Conservation (phyloP, 2,329 filamentous ascomycete genomes). For the Clarireedia paspali region DNA sequence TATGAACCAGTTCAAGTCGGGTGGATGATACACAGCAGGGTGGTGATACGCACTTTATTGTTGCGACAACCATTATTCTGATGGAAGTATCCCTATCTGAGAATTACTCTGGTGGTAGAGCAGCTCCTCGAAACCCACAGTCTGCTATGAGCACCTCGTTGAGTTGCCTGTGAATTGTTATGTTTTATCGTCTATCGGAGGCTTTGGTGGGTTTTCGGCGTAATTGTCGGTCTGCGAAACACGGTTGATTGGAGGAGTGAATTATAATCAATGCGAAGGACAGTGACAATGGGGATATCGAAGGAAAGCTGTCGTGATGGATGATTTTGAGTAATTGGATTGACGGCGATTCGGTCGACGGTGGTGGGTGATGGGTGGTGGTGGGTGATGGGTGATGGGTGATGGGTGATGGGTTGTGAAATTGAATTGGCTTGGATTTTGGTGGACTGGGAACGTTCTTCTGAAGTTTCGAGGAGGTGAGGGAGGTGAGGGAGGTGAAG, state of each 20-base stretch:
- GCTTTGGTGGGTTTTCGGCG: no score
- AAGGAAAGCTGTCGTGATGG: neutral
- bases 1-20: slow-evolving; percentile 1
- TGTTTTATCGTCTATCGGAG: neutral
- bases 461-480: no score
- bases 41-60: slow-evolving; percentile 47
- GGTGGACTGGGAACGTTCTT: neutral
- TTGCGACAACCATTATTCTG: slow-evolving; percentile 44
- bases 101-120: no score
- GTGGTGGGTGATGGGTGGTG: neutral
- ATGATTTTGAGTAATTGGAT: neutral
- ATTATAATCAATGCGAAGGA: neutral
- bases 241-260: neutral
- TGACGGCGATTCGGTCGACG: neutral
- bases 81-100: neutral
- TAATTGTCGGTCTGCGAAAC: no score
- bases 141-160: neutral
- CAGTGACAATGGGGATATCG: neutral
- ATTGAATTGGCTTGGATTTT: neutral
- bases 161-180: no score
- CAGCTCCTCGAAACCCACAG: neutral
- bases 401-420: neutral
- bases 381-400: no score
- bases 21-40: neutral
- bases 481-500: no score